A percentile compares a stretch with the other conserved stretches of the same genome.
Evolutionary conservation across 2,329 filamentous ascomycete genomes (phyloP).

Genomic region (Pyrenophora tritici-repentis): DNA sequence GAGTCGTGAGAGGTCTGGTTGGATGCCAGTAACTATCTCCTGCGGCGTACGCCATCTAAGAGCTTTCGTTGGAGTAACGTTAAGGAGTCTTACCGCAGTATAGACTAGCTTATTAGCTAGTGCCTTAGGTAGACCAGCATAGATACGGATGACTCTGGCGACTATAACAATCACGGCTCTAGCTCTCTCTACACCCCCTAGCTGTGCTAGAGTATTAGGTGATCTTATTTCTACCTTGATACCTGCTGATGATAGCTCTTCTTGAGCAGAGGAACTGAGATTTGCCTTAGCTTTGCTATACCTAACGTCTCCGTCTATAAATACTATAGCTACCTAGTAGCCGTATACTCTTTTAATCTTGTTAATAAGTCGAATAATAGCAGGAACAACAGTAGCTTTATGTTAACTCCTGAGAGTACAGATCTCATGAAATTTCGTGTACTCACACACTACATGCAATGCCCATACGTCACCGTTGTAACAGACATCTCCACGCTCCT

Average conservation of each 20-base stretch:
- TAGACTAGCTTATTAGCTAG: slow-evolving; percentile 10
- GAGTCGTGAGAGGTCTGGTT: neutral
- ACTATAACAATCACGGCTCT: slow-evolving; percentile 1
- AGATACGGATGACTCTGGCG: neutral
- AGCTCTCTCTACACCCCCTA: slow-evolving; percentile 3
- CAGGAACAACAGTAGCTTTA: slow-evolving; percentile 1
- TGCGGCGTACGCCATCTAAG: slow-evolving; percentile 1
- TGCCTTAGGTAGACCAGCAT: slow-evolving; percentile 8
- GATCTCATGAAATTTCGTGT: neutral
- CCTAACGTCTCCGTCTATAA: neutral
- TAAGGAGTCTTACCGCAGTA: slow-evolving; percentile 14
- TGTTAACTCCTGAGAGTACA: neutral
- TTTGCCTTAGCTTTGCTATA: neutral
- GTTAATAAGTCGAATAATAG: neutral
- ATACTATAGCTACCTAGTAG: slow-evolving; percentile 1
- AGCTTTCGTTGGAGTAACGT: slow-evolving; percentile 10
- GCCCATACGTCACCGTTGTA: slow-evolving; percentile 8
- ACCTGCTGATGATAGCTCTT: neutral
- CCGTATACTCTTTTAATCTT: neutral
- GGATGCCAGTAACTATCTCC: neutral
- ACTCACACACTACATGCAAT: slow-evolving; percentile 1
- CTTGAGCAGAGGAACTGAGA: neutral
- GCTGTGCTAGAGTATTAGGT: neutral
- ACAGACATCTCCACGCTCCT: neutral
- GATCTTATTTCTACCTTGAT: slow-evolving; percentile 3